phyloP scores from a whole-genome alignment of 768 basidiomycete genomes.

The Russula earlei region DNA sequence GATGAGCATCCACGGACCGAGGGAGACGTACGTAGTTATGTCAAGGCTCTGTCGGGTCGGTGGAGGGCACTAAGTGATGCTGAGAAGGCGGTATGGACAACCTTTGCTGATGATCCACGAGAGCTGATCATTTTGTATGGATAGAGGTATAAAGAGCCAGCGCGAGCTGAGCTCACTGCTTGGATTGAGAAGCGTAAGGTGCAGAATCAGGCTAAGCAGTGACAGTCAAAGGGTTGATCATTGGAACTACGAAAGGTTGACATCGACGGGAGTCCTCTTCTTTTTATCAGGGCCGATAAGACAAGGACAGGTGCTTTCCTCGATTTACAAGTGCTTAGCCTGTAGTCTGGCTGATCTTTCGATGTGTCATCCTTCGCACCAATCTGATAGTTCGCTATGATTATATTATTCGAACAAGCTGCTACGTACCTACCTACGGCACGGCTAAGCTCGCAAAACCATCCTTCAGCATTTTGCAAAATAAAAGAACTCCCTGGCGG shows the following conservation, averaged over 20 bases:
- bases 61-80: slow-evolving; percentile 11
- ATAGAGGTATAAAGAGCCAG: slow-evolving; percentile 3
- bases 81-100: slow-evolving; percentile 19
- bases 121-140: neutral
- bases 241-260: neutral
- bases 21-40: neutral
- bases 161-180: neutral
- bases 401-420: too few species aligned
- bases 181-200: slow-evolving; percentile 4
- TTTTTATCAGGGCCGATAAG: too few species aligned
- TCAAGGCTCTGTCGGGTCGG: neutral
- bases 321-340: neutral
- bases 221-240: neutral
- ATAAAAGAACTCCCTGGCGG: slow-evolving; percentile 23
- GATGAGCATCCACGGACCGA: neutral
- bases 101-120: neutral
- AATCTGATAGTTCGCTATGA: too few species aligned
- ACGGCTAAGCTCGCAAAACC: too few species aligned
- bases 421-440: too few species aligned
- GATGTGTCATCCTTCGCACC: too few species aligned
- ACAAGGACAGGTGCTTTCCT: too few species aligned
- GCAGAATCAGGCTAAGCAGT: neutral
- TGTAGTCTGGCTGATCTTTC: neutral
- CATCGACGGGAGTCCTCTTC: neutral
- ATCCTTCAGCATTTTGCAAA: too few species aligned